Base-by-base conservation (phyloP, 805 yeast species). In the Komagataella ulmi region DNA sequence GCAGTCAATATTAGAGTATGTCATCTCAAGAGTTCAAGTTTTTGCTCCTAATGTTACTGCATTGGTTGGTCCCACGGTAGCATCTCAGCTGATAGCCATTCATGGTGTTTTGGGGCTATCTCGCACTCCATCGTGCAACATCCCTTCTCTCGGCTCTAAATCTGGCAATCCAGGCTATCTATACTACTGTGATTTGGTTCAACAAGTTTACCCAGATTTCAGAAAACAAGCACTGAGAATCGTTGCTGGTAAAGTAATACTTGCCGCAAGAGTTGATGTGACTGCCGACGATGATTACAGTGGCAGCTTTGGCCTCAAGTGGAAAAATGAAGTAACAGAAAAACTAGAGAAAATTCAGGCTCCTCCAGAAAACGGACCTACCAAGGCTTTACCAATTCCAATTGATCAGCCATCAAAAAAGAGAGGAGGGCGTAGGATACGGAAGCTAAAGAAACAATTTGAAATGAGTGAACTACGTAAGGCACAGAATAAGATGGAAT, bases 41-140 rank as follows among this genome's bases (percentile, higher is more conserved):
- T 74, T 81, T 57, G 95, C 96, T 0, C 99, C 98, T 1, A 91
- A 93, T 62, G 65, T 87, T 1, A 72, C 87, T 2, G 79, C 79
- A 0, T 68, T 93, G 6, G 71, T 91, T 2, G 95, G 96, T 0
- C 70, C 95, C 0, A 68, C 75, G 5, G 76, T 85, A 0, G 79
- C 96, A 0, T 83, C 95, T 0, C 87, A 85, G 58, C 65, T 93
- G 17, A 66, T 91, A 21, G 76, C 87, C 1, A 71, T 76, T 17
- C 95, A 95, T 2, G 88, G 95, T 0, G 63, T 91, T 3, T 68
- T 67, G 10, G 81, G 78, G 6, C 66, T 91, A 7, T 79, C 88
- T 2, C 67, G 65, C 30, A 78, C 86, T 0, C 96, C 97, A 0
- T 74, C 96, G 3, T 87, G 97, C 59, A 91, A 91, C 61, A 59